A percentile compares a stretch with the other conserved stretches of the same genome.
Conservation (phyloP, 2,329 filamentous ascomycete species). For the Beauveria medogensis region DNA sequence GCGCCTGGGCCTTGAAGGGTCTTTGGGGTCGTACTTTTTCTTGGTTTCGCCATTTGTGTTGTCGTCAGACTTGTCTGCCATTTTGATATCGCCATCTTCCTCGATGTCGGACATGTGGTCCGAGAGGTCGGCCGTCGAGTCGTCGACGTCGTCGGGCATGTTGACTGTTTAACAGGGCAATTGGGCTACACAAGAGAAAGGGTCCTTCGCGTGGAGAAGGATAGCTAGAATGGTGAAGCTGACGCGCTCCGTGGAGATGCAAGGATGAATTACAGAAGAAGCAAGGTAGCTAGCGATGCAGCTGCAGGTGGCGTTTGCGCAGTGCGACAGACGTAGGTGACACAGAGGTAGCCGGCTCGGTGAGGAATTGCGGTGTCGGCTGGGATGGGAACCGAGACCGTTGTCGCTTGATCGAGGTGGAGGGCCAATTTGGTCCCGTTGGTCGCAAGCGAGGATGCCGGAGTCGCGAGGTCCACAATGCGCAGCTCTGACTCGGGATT, state of each 20-base stretch:
- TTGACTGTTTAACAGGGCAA: constrained; percentile 26
- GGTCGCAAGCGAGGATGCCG: neutral
- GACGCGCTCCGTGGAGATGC: neutral
- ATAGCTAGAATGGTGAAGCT: neutral
- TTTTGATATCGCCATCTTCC: constrained; percentile 46
- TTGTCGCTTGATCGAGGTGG: neutral
- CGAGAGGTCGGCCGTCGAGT: constrained; percentile 47
- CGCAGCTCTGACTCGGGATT: neutral
- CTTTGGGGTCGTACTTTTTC: constrained; percentile 75
- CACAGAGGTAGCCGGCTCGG: neutral
- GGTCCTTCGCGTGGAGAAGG: neutral
- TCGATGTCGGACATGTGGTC: constrained; percentile 53
- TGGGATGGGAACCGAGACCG: neutral
- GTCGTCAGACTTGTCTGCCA: constrained; percentile 34
- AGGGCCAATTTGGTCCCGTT: neutral
- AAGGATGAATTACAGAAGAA: neutral
- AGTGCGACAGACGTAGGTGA: neutral
- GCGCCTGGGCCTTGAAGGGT: constrained; percentile 77
- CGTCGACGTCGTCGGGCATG: constrained; percentile 48
- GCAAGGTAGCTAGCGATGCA: neutral
- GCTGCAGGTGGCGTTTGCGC: neutral
- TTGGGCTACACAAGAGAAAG: neutral
- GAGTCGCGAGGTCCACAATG: neutral
- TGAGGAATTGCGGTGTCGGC: neutral
- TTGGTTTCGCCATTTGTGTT: constrained; percentile 47